Base-by-base conservation (phyloP, 176 grass and related monocot species). In the Cymbopogon citratus region DNA sequence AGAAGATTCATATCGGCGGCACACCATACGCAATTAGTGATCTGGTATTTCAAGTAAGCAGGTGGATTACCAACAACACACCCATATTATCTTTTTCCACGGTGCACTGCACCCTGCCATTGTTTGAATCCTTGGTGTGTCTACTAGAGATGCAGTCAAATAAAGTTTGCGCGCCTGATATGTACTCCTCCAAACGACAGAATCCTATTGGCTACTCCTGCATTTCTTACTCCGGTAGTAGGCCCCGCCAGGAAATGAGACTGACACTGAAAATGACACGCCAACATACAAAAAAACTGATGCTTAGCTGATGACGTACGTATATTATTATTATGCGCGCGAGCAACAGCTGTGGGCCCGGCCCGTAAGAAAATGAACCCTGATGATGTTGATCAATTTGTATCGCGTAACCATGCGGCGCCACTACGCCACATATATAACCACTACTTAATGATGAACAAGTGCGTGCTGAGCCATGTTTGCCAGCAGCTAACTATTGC, bases 111-210 rank as follows among this genome's bases (percentile, higher is more conserved):
- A 77, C 38, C 49, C 70, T 7, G 13, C 64, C 41, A 18, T 7
- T 59, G 34, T 36, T 2, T 6, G 7, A 27, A 65, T 44, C 49
- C 62, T 43, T 77, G 34, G 64, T 35, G 9, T 44, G 43, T 44
- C 12, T 44, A 9, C 49, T 18, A 16, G 7, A 77, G 73, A 71
- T 85, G 41, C 75, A 21, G 66, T 72, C 83, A 72, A n/a, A n/a
- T n/a, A n/a, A 85, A 34, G 65, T 66, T 63, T 63, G 6, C 7
- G 4, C 16, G 6, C 66, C 79, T 56, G 4, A 31, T 36, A 45
- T 56, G 29, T 26, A 38, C 64, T 69, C 19, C 64, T 6, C 24
- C 35, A 45, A 77, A 13, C 26, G 1, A 85, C 74, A 31, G 19
- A 52, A 68, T 28, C 36, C 63, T 3, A 45, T 19, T 69, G 48